Evolutionary conservation across 164 flowering plant species (phyloP), one percentile per base, ranked within the genome.

Genomic region (Tinospora cordifolia): DNA sequence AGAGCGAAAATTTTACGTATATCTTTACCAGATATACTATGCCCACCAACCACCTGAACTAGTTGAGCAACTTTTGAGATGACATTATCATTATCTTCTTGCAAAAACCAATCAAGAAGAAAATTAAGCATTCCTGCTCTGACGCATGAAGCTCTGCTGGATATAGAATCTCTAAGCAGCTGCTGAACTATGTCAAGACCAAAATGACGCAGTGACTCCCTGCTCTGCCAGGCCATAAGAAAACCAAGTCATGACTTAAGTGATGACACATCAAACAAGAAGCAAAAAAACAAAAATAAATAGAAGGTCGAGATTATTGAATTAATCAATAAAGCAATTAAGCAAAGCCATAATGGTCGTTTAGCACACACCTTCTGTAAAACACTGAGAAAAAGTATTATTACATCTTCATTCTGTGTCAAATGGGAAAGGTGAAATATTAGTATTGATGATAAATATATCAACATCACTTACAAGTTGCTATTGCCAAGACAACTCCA

Each of bases 21-120:
- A 76, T 95, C 98, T 85, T 86, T 95, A 58, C 99, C 99, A 75
- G 98, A 92, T 82, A 92, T 87, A 76, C 99, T 95, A 78, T 95
- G 91, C 25, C 98, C 98, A 76, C 99, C 99, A 79, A 81, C 86
- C 60, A 87, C 88, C 81, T 91, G 93, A 81, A 92, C 87, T 75
- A 95, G 74, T 68, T 84, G 93, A 6, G 90, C 83, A 78, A 92
- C 81, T 81, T 87, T 83, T 76, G 81, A 74, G 74, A 91, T 79
- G 65, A 84, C 79, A 73, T 76, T 76, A 40, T 85, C 91, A 71
- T 79, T 71, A 36, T 79, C 87, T 79, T 91, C 98, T 73, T 81
- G 74, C 9, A 87, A 79, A 83, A 90, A 92, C 99, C 99, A 95
- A 79, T 88, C 91, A 77, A 92, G 94, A 83, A 95, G 97, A 81